These are phyloP conservation scores for Cyclocybe aegerita DNA, from an alignment of 768 basidiomycete species.

Conservation along the genomic window DNA sequence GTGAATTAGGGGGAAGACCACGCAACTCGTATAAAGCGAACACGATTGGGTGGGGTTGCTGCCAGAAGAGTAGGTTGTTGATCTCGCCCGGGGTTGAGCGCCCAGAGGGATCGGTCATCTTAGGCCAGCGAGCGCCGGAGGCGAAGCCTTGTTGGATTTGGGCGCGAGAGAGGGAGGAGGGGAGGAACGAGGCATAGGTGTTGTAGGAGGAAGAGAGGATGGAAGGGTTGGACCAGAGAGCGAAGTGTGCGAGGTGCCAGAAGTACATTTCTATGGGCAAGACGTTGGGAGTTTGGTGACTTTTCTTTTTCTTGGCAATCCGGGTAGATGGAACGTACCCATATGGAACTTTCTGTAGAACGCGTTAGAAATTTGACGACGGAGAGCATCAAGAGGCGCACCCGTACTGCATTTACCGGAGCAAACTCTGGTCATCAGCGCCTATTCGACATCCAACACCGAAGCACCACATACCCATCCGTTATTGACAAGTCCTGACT, in stretches of 20 bases:
- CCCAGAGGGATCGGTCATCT: slow-evolving; percentile 63
- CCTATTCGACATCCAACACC: no score
- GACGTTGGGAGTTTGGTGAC: no score
- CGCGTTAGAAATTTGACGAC: no score
- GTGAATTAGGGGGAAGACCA: slow-evolving; percentile 29
- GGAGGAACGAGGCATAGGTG: slow-evolving; percentile 49
- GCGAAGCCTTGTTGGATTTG: slow-evolving; percentile 46
- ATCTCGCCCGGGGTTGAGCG: slow-evolving; percentile 59
- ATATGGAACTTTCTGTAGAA: slow-evolving; percentile 14
- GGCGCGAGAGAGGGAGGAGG: slow-evolving; percentile 43
- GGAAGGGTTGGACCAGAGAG: slow-evolving; percentile 60
- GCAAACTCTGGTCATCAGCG: not conserved
- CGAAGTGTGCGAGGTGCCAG: slow-evolving; percentile 62
- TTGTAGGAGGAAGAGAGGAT: slow-evolving; percentile 43
- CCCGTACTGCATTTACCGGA: slow-evolving; percentile 5
- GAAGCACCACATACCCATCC: slow-evolving; percentile 9
- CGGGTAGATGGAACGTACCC: slow-evolving; percentile 1
- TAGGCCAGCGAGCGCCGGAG: slow-evolving; percentile 60
- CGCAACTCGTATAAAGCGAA: slow-evolving; percentile 61
- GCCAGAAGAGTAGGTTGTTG: slow-evolving; percentile 64
- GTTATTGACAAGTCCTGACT: slow-evolving; percentile 24
- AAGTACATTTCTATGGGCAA: slow-evolving; percentile 45
- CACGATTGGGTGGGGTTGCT: slow-evolving; percentile 58
- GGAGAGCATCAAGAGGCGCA: no score
- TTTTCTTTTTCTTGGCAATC: not conserved